These are phyloP conservation scores for Symbiotaphrina buchneri DNA, from an alignment of 495 filamentous ascomycete species.

Conservation along the genomic window DNA sequence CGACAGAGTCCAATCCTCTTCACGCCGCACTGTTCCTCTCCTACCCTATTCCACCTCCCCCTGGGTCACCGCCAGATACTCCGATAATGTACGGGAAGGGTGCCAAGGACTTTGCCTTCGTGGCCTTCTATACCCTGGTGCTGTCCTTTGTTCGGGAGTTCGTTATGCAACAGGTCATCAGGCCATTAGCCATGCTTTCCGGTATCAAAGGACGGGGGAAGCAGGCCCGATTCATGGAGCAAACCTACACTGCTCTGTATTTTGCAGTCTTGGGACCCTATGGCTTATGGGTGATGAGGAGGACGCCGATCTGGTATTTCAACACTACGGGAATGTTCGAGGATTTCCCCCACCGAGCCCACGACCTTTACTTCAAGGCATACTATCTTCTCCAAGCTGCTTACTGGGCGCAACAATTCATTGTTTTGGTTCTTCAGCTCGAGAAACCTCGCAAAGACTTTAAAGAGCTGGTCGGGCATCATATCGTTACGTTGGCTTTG, in stretches of 20 bases:
- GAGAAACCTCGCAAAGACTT: constrained; percentile 96
- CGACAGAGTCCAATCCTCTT: constrained; percentile 60
- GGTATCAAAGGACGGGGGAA: constrained; percentile 59
- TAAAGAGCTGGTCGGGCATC: constrained; percentile 83
- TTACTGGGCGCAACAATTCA: constrained; percentile 91
- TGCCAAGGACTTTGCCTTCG: constrained; percentile 60
- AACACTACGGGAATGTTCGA: constrained; percentile 85
- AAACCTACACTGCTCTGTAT: constrained; percentile 93
- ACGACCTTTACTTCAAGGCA: constrained; percentile 77
- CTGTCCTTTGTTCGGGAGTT: constrained; percentile 90
- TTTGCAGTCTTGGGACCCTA: constrained; percentile 68
- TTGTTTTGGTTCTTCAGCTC: constrained; percentile 70
- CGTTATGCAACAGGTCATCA: constrained; percentile 80
- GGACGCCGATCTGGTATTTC: constrained; percentile 94
- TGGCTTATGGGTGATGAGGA: constrained; percentile 81
- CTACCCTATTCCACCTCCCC: constrained; percentile 40
- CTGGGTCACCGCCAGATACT: constrained; percentile 20
- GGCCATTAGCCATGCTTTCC: constrained; percentile 45
- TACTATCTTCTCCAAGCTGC: constrained; percentile 92
- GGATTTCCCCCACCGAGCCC: constrained; percentile 67
- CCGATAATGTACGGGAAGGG: constrained; percentile 79
- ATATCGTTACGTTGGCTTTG: constrained; percentile 76
- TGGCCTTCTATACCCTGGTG: constrained; percentile 74
- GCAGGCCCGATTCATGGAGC: constrained; percentile 89
- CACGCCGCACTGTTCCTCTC: constrained; percentile 84